These are phyloP conservation scores for Mayamaea pseudoterrestris DNA, from an alignment of 108 stramenopile genomes.

Conservation along the genomic window DNA sequence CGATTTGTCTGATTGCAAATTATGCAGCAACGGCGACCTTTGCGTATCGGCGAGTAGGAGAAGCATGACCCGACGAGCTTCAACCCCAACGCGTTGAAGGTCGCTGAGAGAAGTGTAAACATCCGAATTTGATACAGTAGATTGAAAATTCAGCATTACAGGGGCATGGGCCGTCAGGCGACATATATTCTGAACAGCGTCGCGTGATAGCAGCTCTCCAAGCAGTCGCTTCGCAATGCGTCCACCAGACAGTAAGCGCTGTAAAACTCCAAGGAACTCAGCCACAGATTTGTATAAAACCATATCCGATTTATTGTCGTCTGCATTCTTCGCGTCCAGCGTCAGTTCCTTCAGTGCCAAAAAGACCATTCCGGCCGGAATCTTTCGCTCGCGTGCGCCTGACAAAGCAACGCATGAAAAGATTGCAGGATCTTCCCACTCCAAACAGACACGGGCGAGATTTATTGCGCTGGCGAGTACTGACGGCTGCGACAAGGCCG, in stretches of 20 bases:
- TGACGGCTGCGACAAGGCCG: not conserved
- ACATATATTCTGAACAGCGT: conserved; percentile 34
- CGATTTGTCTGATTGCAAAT: conserved; percentile 3
- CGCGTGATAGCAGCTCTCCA: conserved; percentile 34
- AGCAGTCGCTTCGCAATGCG: too few relatives aligned
- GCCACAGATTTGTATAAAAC: too few relatives aligned
- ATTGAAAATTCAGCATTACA: conserved; percentile 17
- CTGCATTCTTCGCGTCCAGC: too few relatives aligned
- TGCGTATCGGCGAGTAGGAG: conserved; percentile 31
- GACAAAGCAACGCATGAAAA: conserved; percentile 18
- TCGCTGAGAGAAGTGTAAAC: not conserved
- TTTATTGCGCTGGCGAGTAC: too few relatives aligned
- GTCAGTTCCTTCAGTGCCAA: conserved; percentile 27
- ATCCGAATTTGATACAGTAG: too few relatives aligned
- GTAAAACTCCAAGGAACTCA: too few relatives aligned
- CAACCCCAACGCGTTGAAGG: conserved; percentile 19
- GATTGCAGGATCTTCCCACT: conserved; percentile 20
- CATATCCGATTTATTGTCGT: too few relatives aligned
- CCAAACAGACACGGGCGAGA: conserved; percentile 14
- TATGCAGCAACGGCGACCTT: conserved; percentile 37
- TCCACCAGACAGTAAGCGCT: too few relatives aligned
- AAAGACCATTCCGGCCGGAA: conserved; percentile 30
- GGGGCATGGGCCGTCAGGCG: conserved; percentile 38
- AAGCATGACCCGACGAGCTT: conserved; percentile 51
- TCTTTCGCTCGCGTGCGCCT: conserved; percentile 34